phyloP scores from a whole-genome alignment of 345 rosid genomes.

The Hibiscus tridactylites region DNA sequence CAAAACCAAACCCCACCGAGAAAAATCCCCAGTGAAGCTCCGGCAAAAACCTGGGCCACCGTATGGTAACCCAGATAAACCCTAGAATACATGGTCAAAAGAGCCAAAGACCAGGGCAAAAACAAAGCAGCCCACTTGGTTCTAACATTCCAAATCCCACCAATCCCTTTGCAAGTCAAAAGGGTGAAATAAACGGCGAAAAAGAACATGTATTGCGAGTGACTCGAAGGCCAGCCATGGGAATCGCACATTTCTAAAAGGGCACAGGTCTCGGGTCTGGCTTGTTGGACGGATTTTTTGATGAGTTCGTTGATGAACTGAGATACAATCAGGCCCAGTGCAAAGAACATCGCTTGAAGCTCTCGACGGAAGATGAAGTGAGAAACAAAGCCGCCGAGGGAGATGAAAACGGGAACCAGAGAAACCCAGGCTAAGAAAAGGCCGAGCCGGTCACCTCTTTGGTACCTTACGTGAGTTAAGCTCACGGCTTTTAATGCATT shows the following conservation, averaged over 20 bases:
- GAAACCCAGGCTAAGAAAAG: slow-evolving; percentile 94
- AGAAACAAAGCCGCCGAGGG: slow-evolving; percentile 85
- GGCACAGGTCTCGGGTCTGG: slow-evolving; percentile 78
- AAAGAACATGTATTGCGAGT: slow-evolving; percentile 90
- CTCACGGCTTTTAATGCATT: slow-evolving; percentile 62
- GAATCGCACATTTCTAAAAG: slow-evolving; percentile 93
- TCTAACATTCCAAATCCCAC: slow-evolving; percentile 46
- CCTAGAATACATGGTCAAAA: slow-evolving; percentile 82
- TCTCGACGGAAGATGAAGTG: slow-evolving; percentile 96
- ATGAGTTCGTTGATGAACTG: slow-evolving; percentile 75
- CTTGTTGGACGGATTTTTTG: slow-evolving; percentile 69
- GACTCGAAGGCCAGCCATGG: slow-evolving; percentile 99
- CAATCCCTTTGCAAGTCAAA: slow-evolving; percentile 52
- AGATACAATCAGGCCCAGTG: slow-evolving; percentile 66
- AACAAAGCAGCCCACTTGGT: slow-evolving; percentile 36
- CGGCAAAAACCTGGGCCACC: slow-evolving; percentile 83
- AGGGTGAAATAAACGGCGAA: slow-evolving; percentile 62
- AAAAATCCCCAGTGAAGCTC: slow-evolving; percentile 54
- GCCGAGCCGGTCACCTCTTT: slow-evolving; percentile 65
- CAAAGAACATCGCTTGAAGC: slow-evolving; percentile 84
- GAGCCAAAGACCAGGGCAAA: slow-evolving; percentile 59
- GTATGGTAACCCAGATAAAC: slow-evolving; percentile 92
- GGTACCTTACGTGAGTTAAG: slow-evolving; percentile 78
- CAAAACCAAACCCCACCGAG: slow-evolving; percentile 79
- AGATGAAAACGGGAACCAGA: slow-evolving; percentile 81